Base-by-base conservation (phyloP, 371 early-diverging fungal species). In the Apophysomyces ossiformis region DNA sequence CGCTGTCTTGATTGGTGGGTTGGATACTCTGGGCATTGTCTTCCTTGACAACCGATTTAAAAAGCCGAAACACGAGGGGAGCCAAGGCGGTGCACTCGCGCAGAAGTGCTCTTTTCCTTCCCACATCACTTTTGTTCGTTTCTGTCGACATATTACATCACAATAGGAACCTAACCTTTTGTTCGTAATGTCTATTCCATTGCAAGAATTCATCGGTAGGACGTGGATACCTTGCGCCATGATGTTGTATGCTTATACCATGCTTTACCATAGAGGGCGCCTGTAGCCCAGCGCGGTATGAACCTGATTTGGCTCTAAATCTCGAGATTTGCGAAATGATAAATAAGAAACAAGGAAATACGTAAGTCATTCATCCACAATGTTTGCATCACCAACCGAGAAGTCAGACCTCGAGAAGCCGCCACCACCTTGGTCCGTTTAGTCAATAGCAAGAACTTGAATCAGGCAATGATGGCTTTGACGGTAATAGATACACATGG, bases 261-360 rank as follows among this genome's bases (percentile, higher is more conserved):
- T 32, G 9, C 21, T 56, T 16, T 54, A 37, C 2, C 32, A 15
- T 16, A 89, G 92, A 89, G 64, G 87, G 88, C 50, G 95, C 93
- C 1, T 94, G 95, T 72, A 82, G 85, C 66, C 85, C 88, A 2
- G 77, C 85, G 32, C 83, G 87, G 7, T 72, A 69, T 37, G 90
- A 92, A 59, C 92, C 96, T 0, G 93, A 95, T 82, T 68, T 95
- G 64, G 87, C 89, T 18, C 84, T 96, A 62, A 93, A 95, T 77
- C 85, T 96, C 61, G 97, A 96, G 77, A 93, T 96, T 57, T 92
- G 92, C 75, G 97, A 96, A 74, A 78, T 93, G 69, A 90, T 96
- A 69, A 96, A 95, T 74, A 85, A 86, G 65, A 93, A 92, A 71
- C 86, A 90, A 67, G 89, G 90, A 65, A 92, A 89, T 75, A 88